phyloP scores from a whole-genome alignment of 2,329 filamentous ascomycete genomes.

The Penicillium frequentans region DNA sequence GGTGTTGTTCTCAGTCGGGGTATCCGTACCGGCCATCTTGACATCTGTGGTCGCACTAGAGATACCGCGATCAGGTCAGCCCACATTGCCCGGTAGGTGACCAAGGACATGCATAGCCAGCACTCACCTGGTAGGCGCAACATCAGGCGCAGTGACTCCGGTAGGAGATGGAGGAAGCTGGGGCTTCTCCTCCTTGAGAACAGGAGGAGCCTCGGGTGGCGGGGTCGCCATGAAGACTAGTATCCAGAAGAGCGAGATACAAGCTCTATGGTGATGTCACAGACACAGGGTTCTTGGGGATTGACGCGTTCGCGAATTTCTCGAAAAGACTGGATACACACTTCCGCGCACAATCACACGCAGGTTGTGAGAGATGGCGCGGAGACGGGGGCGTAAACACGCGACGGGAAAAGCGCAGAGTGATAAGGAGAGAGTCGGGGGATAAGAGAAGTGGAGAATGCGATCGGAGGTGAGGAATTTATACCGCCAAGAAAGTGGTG shows the following conservation, averaged over 20 bases:
- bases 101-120: background rate
- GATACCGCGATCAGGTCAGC: conserved; percentile 18
- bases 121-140: conserved; percentile 32
- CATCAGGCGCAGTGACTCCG: conserved; percentile 30
- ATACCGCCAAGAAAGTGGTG: conserved; percentile 45
- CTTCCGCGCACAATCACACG: conserved; percentile 32
- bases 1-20: conserved; percentile 14
- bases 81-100: background rate
- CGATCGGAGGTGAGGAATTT: conserved; percentile 40
- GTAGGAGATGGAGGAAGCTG: conserved; percentile 39
- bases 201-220: conserved; percentile 41
- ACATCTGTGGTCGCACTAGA: conserved; percentile 25
- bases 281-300: conserved; percentile 23
- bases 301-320: conserved; percentile 25
- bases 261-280: conserved; percentile 13
- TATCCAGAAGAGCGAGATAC: conserved; percentile 13
- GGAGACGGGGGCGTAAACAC: conserved; percentile 21
- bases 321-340: conserved; percentile 32
- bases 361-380: conserved; percentile 27
- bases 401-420: conserved; percentile 14
- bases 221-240: conserved; percentile 42
- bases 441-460: conserved; percentile 39
- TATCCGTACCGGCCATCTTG: conserved; percentile 22
- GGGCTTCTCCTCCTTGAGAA: conserved; percentile 43
- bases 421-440: conserved; percentile 24